Conservation (phyloP, 352 stramenopile genomes). For the Achlya hypogyna region DNA sequence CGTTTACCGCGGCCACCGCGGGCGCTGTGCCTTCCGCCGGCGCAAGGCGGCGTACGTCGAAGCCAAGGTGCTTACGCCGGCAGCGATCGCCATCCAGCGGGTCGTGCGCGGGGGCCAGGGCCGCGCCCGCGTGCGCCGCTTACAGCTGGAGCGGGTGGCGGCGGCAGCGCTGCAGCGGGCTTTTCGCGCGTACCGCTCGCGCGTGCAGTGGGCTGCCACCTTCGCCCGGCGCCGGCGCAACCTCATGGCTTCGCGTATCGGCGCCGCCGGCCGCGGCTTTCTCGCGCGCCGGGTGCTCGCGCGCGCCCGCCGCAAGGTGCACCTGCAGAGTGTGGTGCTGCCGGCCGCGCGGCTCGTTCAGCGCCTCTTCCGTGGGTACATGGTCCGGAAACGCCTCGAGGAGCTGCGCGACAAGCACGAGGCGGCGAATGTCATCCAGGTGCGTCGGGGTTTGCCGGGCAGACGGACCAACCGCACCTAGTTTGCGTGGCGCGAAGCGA, state of each 20-base stretch:
- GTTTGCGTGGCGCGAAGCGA: conserved; percentile 10
- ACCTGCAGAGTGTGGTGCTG: conserved; percentile 35
- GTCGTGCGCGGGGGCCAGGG: conserved; percentile 49
- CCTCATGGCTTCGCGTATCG: conserved; percentile 55
- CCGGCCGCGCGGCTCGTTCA: conserved; percentile 47
- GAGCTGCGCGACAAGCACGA: conserved; percentile 44
- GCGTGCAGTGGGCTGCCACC: conserved; percentile 36
- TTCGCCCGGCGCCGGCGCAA: conserved; percentile 37
- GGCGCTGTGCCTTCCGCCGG: conserved; percentile 24
- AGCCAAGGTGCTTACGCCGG: conserved; percentile 32
- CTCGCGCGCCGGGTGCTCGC: conserved; percentile 47
- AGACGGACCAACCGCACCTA: too few species aligned
- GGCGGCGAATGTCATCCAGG: conserved; percentile 61
- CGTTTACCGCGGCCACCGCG: conserved; percentile 40
- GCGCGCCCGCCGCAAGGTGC: conserved; percentile 35
- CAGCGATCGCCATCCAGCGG: conserved; percentile 40
- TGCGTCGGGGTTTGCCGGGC: too few species aligned
- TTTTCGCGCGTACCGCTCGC: conserved; percentile 40
- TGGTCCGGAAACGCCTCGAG: conserved; percentile 44
- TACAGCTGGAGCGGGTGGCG: conserved; percentile 26
- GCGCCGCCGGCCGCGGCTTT: conserved; percentile 45
- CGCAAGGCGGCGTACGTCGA: conserved; percentile 24
- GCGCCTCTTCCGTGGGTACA: conserved; percentile 56
- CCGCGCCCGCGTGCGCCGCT: conserved; percentile 27
- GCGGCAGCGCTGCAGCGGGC: conserved; percentile 38